phyloP scores from a whole-genome alignment of 2,329 filamentous ascomycete species.

The Arthrobotrys iridis region DNA sequence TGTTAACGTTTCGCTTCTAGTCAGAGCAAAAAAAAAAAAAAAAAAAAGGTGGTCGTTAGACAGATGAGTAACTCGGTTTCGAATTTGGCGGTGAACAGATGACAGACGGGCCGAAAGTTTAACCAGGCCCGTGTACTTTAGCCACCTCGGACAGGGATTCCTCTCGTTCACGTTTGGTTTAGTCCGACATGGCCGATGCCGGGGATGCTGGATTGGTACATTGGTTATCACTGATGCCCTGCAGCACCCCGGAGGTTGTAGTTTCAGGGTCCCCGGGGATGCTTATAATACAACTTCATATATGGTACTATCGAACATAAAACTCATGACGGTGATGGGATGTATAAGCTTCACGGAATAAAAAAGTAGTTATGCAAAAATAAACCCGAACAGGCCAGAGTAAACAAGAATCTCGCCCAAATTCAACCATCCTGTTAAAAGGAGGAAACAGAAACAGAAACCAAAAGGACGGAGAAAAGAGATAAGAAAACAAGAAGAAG shows the following conservation, averaged over 20 bases:
- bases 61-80: conserved; percentile 9
- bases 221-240: too few species aligned
- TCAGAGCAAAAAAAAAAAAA: too few species aligned
- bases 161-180: not conserved
- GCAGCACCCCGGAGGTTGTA: not conserved
- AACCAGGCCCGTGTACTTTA: conserved; percentile 39
- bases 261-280: conserved; percentile 10
- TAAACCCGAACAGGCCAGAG: too few species aligned
- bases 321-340: too few species aligned
- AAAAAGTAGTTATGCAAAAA: too few species aligned
- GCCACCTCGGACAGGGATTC: conserved; percentile 26
- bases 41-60: conserved; percentile 2
- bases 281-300: not conserved
- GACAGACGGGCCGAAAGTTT: conserved; percentile 49
- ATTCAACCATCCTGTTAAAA: too few species aligned
- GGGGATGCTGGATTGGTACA: too few species aligned
- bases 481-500: too few species aligned
- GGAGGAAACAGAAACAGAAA: not conserved
- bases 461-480: not conserved
- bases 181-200: conserved; percentile 13
- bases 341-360: too few species aligned
- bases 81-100: too few species aligned
- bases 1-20: too few species aligned
- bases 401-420: too few species aligned
- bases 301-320: not conserved